Conservation (phyloP, 2,329 filamentous ascomycete species). For the Alternaria novae-zelandiae region DNA sequence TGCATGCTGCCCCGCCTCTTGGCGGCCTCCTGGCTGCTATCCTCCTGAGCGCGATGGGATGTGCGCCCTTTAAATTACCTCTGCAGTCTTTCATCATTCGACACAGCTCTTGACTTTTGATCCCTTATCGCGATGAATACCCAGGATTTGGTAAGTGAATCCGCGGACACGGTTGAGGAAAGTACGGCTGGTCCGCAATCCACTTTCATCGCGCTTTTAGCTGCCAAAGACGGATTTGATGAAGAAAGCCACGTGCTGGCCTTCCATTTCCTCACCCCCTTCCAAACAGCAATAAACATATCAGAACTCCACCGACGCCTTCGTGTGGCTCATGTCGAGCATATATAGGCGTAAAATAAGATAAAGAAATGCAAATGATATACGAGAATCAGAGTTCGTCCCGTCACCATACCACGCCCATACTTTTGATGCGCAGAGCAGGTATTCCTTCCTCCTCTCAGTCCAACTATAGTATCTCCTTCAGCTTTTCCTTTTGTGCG, state of each 20-base stretch:
- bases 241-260: too few species aligned
- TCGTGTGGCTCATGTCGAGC: slow-evolving; percentile 17
- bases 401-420: neutral
- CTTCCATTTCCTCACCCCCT: neutral
- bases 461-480: slow-evolving; percentile 69
- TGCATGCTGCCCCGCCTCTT: neutral
- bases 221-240: too few species aligned
- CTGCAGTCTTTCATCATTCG: neutral
- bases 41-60: neutral
- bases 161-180: neutral
- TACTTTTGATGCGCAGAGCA: neutral
- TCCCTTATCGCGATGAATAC: neutral
- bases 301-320: slow-evolving; percentile 27
- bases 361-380: neutral
- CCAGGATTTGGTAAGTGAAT: rapidly evolving
- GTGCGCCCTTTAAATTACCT: too few species aligned
- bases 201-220: too few species aligned
- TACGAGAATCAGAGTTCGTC: slow-evolving; percentile 1
- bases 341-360: neutral
- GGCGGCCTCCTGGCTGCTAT: neutral
- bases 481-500: slow-evolving; percentile 80
- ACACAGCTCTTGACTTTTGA: rapidly evolving
- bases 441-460: neutral
- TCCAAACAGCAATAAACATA: neutral
- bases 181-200: too few species aligned